Evolutionary conservation across 495 filamentous ascomycete genomes (phyloP), one percentile per base, ranked within the genome.

Genomic region (Glarea lozoyensis): DNA sequence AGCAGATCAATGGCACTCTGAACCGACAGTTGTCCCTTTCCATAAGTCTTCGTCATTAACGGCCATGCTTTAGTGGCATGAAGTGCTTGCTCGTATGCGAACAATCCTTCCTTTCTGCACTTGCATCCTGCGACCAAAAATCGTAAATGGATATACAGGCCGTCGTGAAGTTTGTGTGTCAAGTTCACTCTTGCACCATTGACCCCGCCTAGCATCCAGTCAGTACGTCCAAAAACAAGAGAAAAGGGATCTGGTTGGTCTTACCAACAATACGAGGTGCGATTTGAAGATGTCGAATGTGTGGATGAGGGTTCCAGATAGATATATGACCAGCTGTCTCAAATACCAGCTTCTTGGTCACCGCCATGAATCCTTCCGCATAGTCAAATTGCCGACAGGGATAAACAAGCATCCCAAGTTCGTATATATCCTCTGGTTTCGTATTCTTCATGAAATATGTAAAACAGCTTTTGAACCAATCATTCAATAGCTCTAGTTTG

Each of bases 391-490:
- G 32, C 32, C 7, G 15, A 15, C 32, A 35, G 7, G 32, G 32
- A 16, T 35, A 35, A 10, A 35, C 32, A 6, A 35, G 32, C 32
- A 10, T 10, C 32, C 5, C 32, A 6, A 35, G 15, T 5, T 35
- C 32, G 9, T 9, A 5, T 5, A 16, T 35, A 11, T 16, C 15
- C 9, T 6, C 17, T 9, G 15, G 6, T 6, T 12, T 12, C 15
- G 32, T 10, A 35, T 20, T 21, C 4, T 35, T 35, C 32, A 11
- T 38, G 34, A 7, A 7, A n/a, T 7, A 7, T 7, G n/a, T n/a
- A n/a, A 45, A 20, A 4, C 36, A 46, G 2, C 12, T 22, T 3
- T 9, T 5, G 29, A 46, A 46, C 43, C 43, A 46, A 1, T 19
- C 4, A 1, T 40, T 22, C 21, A 46, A 19, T 13, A 18, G 22